These are phyloP conservation scores for Cryptococcus sp. DNA, from an alignment of 1,284 basidiomycete species.

Conservation along the genomic window DNA sequence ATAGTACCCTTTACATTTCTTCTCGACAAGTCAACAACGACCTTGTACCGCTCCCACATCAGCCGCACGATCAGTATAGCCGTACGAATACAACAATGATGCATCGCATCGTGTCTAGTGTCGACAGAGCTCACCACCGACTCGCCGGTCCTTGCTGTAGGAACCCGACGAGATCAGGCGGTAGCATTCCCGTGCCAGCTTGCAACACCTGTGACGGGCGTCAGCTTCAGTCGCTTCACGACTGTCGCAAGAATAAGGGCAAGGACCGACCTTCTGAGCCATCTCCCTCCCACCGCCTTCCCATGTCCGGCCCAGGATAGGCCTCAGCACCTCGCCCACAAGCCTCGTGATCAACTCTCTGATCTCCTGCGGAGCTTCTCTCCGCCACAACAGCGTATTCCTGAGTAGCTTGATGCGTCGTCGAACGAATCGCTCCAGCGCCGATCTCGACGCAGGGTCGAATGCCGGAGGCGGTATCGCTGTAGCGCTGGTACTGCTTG, in stretches of 20 bases:
- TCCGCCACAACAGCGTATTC: constrained; percentile 74
- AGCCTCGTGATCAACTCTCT: constrained; percentile 63
- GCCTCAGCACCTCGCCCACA: constrained; percentile 65
- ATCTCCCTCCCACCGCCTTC: constrained; percentile 79
- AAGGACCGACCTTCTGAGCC: constrained; percentile 61
- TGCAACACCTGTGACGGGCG: constrained; percentile 20
- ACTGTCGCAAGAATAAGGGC: no score
- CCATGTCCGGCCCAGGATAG: constrained; percentile 76
- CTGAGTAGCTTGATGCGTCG: constrained; percentile 71
- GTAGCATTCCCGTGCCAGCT: constrained; percentile 20
- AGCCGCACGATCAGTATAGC: neutral
- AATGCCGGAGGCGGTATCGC: constrained; percentile 60
- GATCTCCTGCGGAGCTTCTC: constrained; percentile 66
- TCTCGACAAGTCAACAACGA: constrained; percentile 2
- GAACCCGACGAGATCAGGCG: constrained; percentile 35
- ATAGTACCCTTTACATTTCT: neutral
- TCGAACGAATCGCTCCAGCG: constrained; percentile 69
- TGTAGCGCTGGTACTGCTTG: constrained; percentile 33
- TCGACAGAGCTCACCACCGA: constrained; percentile 9
- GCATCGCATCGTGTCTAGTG: constrained; percentile 1
- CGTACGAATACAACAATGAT: neutral
- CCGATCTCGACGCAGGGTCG: constrained; percentile 72
- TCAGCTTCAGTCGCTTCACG: neutral
- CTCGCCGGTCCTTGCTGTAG: constrained; percentile 30
- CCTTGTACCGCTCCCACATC: no score